phyloP scores from a whole-genome alignment of 768 basidiomycete species.

The Pleurotus sapidus region DNA sequence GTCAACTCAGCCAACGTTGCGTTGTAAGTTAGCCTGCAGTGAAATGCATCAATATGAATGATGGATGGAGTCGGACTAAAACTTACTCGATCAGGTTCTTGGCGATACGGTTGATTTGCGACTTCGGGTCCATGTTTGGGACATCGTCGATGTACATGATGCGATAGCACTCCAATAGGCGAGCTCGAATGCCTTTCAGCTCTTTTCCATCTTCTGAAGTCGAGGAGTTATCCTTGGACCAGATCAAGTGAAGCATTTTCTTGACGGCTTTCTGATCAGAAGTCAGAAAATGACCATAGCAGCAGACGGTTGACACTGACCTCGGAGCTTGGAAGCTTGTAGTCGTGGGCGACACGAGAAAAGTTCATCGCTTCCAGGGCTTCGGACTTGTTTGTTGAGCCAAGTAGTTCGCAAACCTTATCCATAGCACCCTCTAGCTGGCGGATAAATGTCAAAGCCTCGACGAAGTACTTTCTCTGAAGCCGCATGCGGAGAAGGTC shows the following conservation, averaged over 20 bases:
- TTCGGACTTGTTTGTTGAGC: constrained; percentile 82
- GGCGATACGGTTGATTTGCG: constrained; percentile 87
- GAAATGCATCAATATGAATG: not conserved
- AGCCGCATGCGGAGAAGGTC: constrained; percentile 66
- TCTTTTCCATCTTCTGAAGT: constrained; percentile 63
- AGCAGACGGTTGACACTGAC: constrained; percentile 29
- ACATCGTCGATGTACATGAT: constrained; percentile 86
- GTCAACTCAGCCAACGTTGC: constrained; percentile 95
- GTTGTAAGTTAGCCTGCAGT: constrained; percentile 76
- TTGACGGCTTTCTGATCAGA: constrained; percentile 73
- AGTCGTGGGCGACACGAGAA: constrained; percentile 79
- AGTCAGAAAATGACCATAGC: constrained; percentile 7
- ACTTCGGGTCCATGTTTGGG: constrained; percentile 71
- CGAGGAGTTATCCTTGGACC: constrained; percentile 93
- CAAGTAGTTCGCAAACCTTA: constrained; percentile 72
- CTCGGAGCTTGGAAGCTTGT: constrained; percentile 75
- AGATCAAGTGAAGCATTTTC: constrained; percentile 96
- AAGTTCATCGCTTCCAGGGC: constrained; percentile 88
- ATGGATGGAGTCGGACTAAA: not conserved
- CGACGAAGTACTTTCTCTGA: constrained; percentile 82
- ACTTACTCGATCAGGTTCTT: constrained; percentile 96
- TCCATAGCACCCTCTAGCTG: constrained; percentile 62
- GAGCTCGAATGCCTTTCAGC: constrained; percentile 83
- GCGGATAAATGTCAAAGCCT: constrained; percentile 80
- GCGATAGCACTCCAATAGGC: constrained; percentile 86